phyloP scores from a whole-genome alignment of 441 rosid genomes.

The Populus tomentosa region DNA sequence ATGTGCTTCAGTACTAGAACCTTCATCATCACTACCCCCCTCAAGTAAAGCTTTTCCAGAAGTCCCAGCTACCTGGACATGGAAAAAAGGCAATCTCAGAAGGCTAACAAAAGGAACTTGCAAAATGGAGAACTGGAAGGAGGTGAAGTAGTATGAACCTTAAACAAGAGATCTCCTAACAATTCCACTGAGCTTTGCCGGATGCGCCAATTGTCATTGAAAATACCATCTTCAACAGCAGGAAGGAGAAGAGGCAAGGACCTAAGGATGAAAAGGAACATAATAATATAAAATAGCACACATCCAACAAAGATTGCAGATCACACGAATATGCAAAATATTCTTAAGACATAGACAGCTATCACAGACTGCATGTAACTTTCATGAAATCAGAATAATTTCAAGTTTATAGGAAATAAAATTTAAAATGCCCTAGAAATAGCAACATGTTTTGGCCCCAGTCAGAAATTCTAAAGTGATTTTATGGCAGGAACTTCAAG shows the following conservation, averaged over 20 bases:
- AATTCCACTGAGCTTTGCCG: slow-evolving; percentile 99
- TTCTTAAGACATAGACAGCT: background rate
- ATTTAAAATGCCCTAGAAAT: background rate
- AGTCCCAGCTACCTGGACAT: slow-evolving; percentile 94
- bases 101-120: slow-evolving; percentile 3
- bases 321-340: slow-evolving; percentile 7
- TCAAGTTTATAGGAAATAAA: background rate
- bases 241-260: slow-evolving; percentile 99
- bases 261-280: slow-evolving; percentile 39
- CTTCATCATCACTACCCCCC: slow-evolving; percentile 99
- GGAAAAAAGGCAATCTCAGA: slow-evolving; percentile 6
- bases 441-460: background rate
- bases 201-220: slow-evolving; percentile 98
- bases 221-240: slow-evolving; percentile 99
- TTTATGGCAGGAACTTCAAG: background rate
- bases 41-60: slow-evolving; percentile 99
- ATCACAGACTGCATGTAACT: background rate
- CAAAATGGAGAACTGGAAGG: slow-evolving; percentile 4
- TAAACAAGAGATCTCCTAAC: slow-evolving; percentile 95
- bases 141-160: slow-evolving; percentile 45
- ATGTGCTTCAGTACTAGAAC: slow-evolving; percentile 99
- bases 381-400: too few species aligned
- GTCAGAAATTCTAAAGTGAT: background rate
- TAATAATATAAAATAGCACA: background rate
- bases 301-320: slow-evolving; percentile 10